phyloP scores from a whole-genome alignment of 371 early-diverging fungal species.

The Mortierella sp. region DNA sequence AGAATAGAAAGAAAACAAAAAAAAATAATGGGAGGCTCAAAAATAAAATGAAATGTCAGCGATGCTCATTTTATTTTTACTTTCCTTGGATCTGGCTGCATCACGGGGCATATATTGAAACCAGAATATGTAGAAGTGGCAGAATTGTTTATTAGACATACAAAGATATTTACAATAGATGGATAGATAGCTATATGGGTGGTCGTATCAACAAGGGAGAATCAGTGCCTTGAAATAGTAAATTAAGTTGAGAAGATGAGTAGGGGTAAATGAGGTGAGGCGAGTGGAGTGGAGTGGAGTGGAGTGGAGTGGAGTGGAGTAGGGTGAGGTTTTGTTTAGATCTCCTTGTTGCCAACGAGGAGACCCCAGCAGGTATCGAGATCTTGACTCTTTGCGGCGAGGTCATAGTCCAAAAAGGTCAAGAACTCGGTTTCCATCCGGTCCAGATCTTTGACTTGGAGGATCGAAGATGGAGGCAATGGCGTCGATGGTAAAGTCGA shows the following conservation, averaged over 20 bases:
- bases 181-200: neutral
- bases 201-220: neutral
- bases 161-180: neutral
- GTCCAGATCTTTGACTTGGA: conserved; percentile 47
- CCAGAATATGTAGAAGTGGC: neutral
- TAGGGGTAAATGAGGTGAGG: neutral
- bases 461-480: conserved; percentile 12
- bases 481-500: neutral
- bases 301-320: neutral
- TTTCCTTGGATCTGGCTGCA: neutral
- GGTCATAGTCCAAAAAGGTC: conserved; percentile 66
- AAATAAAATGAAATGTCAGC: neutral
- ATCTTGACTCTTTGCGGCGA: conserved; percentile 36
- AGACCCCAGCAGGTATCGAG: conserved; percentile 50
- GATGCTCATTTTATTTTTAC: neutral
- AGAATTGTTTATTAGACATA: conserved; percentile 4
- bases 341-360: conserved; percentile 29
- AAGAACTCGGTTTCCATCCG: conserved; percentile 74
- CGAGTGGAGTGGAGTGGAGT: neutral
- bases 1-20: neutral
- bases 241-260: no score
- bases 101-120: neutral
- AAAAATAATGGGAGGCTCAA: neutral
- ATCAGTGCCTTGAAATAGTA: no score
- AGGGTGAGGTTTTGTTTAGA: neutral